Evolutionary conservation across 2,329 filamentous ascomycete genomes (phyloP), one percentile per base, ranked within the genome.

Genomic region (Cladobotryum mycophilum): DNA sequence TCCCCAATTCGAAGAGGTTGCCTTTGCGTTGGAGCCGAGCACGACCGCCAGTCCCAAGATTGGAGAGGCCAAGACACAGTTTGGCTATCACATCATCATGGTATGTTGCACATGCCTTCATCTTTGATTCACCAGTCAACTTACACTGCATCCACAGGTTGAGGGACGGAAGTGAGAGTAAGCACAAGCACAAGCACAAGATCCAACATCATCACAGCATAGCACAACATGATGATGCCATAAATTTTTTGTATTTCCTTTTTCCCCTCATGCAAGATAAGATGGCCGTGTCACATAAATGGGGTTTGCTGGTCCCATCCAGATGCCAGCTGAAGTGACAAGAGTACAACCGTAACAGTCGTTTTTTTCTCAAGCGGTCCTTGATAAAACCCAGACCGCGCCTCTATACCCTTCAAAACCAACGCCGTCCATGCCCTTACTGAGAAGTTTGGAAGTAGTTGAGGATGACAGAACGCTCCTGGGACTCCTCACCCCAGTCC

Each of bases 401-500:
- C 60, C 64, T 73, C 71, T 71, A 71, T 68, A 62, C 63, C 60
- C 60, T 65, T 66, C 63, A 60, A 60, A 64, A 64, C 15, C 58
- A 68, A 66, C 63, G 58, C 65, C 61, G 56, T 58, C 57, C 55
- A 54, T 56, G 52, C 53, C 43, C 55, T 67, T 84, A 85, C 73
- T 84, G 81, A 75, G 84, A 81, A 73, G 90, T 96, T 82, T 96
- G 88, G 91, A 99, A 97, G 88, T 99, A 99, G 87, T 99, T 96
- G 76, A 99, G 89, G 73, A 99, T 88, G 77, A 97, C 90, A 70
- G 86, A 89, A 72, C 93, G 91, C 85, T 99, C 93, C 81, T 95
- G 91, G 64, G 88, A 95, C 82, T 99, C 93, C 85, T 97, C 93
- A 84, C 93, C 93, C 93, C 93, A 99, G 78, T 99, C 91, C 82